Evolutionary conservation across 345 rosid genomes (phyloP), one percentile per base, ranked within the genome.

Genomic region (Raphanus raphanistrum): DNA sequence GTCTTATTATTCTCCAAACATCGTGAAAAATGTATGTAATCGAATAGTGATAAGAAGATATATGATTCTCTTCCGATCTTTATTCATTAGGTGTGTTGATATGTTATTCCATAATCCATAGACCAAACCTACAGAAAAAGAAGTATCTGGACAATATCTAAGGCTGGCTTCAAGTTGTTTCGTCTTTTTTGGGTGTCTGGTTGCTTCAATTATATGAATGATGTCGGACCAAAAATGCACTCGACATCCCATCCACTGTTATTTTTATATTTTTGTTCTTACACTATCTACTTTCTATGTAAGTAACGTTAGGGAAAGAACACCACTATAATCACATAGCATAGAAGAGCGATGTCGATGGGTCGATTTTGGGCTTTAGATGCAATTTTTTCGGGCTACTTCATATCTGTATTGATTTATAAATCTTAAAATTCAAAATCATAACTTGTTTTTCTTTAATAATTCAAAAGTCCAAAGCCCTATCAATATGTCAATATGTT

Each of bases 201-300:
- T 70, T 57, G 54, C 63, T 64, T 59, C 76, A 66, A 78, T 78
- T 65, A 71, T 78, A 32, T 71, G 72, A 57, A 64, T 41, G 13
- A 55, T 77, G 76, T 43, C 67, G 76, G 81, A 5, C 61, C 60
- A 71, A 55, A 64, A 70, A 52, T 71, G 26, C 26, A 55, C 59
- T 74, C 15, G 4, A 66, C 13, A 36, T 55, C 43, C 38, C 43
- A 58, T 55, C 48, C 70, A 63, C 8, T 57, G 8, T 60, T 31
- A 3, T 60, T 61, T 15, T 66, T 32, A 38, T 58, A 65, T 58
- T 65, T 43, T 33, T 21, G 17, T 68, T 35, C 43, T 45, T 43
- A 32, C 50, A 17, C 4, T 17, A n/a, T 59, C 21, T 13, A 59
- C 59, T 67, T 29, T 67, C 73, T 25, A 13, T 26, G 63, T 58